Evolutionary conservation across 306 rosid genomes (phyloP).

Genomic region (Lablab purpureus): DNA sequence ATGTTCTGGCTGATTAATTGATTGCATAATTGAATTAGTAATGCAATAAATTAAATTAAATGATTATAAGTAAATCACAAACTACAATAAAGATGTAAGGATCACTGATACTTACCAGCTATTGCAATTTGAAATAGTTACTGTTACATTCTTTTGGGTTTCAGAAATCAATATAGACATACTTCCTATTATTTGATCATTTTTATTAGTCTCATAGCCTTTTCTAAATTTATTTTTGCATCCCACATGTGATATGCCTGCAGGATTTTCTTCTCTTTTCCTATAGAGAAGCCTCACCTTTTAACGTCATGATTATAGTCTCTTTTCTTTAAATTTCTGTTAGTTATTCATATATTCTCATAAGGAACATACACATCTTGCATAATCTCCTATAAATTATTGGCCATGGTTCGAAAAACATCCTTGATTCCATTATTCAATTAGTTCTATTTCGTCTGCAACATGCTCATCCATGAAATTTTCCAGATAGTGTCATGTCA

Average conservation of each 20-base stretch:
- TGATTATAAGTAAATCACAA: neutral
- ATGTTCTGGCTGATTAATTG: neutral
- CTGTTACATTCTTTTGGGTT: neutral
- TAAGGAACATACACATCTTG: neutral
- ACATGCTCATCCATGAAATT: constrained; percentile 12
- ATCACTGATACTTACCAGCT: neutral
- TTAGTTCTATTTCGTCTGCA: neutral
- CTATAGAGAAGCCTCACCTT: neutral
- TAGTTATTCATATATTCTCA: neutral
- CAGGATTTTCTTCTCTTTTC: constrained; percentile 15
- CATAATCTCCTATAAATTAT: neutral
- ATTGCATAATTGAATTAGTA: neutral
- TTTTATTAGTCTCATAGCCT: neutral
- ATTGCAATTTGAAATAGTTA: neutral
- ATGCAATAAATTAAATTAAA: neutral
- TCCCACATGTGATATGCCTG: neutral
- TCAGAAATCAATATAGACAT: neutral
- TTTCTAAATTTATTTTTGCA: constrained; percentile 10
- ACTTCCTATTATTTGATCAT: neutral
- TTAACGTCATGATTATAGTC: neutral
- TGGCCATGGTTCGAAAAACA: constrained; percentile 1
- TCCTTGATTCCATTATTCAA: constrained; percentile 10
- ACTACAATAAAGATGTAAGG: neutral
- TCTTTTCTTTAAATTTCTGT: neutral
- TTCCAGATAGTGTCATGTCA: neutral